Base-by-base conservation (phyloP, 192 early-diverging fungal genomes). In the Funneliformis mosseae region DNA sequence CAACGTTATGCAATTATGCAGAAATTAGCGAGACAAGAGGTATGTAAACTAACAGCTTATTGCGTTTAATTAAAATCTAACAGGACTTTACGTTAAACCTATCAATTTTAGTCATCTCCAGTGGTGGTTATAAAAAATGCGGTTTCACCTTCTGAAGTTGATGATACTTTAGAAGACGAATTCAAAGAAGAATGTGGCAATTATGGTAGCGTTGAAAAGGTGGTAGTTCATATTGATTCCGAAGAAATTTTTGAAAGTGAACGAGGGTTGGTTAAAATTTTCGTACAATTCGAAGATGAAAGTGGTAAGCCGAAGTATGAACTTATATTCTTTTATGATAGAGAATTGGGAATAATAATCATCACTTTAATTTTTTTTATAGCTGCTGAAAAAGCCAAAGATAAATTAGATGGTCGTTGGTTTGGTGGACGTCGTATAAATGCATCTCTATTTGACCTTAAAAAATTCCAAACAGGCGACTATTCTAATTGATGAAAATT, bases 131-230 rank as follows among this genome's bases (percentile, higher is more conserved):
- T 93, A 46, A 88, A 89, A 67, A 95, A 96, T 78, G 92, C 91
- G 18, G 93, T 93, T 38, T 85, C 87, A 8, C 84, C 91, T 11
- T 87, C 88, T 8, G 95, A 97, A 42, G 87, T 94, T 33, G 96
- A 97, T 86, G 91, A 94, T 63, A 87, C 92, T 18, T 88, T 97
- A 64, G 89, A 93, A n/a, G 91, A 89, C 1, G 96, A 97, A 81
- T 94, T 97, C 78, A 85, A 86, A 14, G 92, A 93, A 67, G 96
- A 97, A 81, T 95, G 93, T 71, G 82, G 82, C 78, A 96, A 96
- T 83, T 96, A 91, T 78, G 96, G 96, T 2, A 82, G 83, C 67
- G 91, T 97, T 7, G 74, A 76, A 60, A 88, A 88, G 50, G 93
- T 96, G 0, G 85, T 89, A 42, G 87, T 95, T 68, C 89, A 90